These are phyloP conservation scores for Polyporus arcularius DNA, from an alignment of 768 basidiomycete species.

Conservation along the genomic window DNA sequence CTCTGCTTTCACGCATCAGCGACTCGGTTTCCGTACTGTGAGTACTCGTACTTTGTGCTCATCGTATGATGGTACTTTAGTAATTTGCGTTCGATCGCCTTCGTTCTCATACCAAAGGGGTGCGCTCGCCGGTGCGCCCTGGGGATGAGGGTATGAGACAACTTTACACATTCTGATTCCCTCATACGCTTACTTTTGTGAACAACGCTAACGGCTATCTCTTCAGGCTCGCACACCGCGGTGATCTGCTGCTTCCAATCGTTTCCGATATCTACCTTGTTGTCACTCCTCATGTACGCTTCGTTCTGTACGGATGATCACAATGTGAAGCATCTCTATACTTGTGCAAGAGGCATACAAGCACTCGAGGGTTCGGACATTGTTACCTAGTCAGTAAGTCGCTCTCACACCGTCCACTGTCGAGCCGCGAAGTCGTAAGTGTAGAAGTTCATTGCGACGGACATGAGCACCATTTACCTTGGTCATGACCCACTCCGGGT, in stretches of 20 bases:
- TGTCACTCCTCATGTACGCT: no score
- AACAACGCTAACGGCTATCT: neutral
- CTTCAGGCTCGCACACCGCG: neutral
- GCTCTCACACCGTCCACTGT: no score
- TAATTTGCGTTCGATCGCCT: conserved; percentile 90
- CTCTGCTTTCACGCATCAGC: no score
- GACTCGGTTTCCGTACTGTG: conserved; percentile 14
- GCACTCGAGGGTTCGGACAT: no score
- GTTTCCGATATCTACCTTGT: no score
- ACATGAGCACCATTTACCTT: conserved; percentile 3
- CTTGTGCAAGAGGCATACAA: no score
- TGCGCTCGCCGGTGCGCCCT: conserved; percentile 73
- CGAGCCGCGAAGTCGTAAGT: no score
- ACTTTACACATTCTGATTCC: conserved; percentile 41
- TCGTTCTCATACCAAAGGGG: conserved; percentile 66
- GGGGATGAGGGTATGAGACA: conserved; percentile 75
- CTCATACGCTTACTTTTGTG: neutral
- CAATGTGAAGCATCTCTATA: no score
- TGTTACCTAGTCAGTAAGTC: no score
- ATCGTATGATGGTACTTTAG: conserved; percentile 56
- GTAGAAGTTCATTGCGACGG: no score
- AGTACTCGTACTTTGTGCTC: conserved; percentile 20
- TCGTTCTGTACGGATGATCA: no score
- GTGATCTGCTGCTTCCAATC: neutral
- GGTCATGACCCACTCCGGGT: conserved; percentile 17